Percentiles rank a stretch among this genome's conserved stretches.
phyloP scores from a whole-genome alignment of 805 yeast genomes.

The Yarrowia yakushimensis region DNA sequence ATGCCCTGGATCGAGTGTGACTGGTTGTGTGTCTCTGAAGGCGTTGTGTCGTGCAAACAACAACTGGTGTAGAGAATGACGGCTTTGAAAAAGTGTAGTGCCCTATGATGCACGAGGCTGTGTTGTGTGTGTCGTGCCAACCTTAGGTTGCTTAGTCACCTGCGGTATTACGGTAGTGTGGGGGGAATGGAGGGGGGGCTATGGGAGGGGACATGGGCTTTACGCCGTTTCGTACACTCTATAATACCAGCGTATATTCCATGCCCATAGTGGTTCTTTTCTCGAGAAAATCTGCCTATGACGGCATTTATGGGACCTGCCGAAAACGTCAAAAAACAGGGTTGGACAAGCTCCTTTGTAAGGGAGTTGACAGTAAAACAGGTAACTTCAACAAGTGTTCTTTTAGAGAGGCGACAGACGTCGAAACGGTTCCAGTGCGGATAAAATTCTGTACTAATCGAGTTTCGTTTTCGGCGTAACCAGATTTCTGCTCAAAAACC shows the following conservation, averaged over 20 bases:
- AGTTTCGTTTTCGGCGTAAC: too few relatives aligned
- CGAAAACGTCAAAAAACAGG: background rate
- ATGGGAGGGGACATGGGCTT: background rate
- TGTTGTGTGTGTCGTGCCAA: conserved; percentile 10
- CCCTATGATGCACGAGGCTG: conserved; percentile 17
- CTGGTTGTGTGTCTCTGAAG: background rate
- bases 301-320: background rate
- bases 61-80: conserved; percentile 9
- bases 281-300: background rate
- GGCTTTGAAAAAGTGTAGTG: conserved; percentile 20
- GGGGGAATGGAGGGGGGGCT: background rate
- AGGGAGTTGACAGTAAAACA: background rate
- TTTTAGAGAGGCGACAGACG: background rate
- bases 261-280: background rate
- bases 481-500: background rate
- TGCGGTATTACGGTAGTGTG: conserved; percentile 17
- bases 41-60: conserved; percentile 18
- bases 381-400: background rate
- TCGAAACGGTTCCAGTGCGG: background rate
- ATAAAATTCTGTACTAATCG: too few relatives aligned
- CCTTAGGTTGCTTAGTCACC: conserved; percentile 17
- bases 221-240: background rate
- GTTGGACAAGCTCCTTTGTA: too few relatives aligned
- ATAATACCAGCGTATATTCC: background rate
- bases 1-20: background rate